A percentile compares a stretch with the other conserved stretches of the same genome.
Conservation (phyloP, 179 eudicot species). For the Silene noctiflora region DNA sequence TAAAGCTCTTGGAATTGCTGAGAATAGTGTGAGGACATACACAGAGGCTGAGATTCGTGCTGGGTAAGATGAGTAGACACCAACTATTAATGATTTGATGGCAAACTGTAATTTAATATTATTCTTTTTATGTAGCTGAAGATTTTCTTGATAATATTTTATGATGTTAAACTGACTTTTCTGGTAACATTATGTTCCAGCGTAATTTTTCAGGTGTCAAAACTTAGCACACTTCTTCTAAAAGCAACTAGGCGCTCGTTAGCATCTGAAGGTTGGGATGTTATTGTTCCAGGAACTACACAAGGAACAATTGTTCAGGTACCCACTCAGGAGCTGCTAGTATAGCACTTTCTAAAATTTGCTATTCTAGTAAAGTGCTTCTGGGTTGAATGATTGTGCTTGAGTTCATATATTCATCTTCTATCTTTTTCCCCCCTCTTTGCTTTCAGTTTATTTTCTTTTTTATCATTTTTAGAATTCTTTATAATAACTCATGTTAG, state of each 20-base stretch:
- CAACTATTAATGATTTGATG: background rate
- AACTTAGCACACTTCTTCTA: constrained; percentile 72
- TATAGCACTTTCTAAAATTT: background rate
- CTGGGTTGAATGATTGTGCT: background rate
- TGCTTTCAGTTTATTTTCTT: constrained; percentile 5
- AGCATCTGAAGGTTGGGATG: constrained; percentile 94
- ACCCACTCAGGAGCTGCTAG: background rate
- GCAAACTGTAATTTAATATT: background rate
- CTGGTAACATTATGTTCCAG: constrained; percentile 33
- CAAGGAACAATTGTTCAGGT: constrained; percentile 82
- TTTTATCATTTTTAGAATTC: background rate
- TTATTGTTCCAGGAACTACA: constrained; percentile 89
- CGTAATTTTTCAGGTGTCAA: constrained; percentile 92
- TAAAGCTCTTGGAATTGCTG: constrained; percentile 78
- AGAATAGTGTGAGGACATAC: constrained; percentile 77
- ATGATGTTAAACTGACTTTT: constrained; percentile 20
- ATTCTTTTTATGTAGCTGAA: background rate
- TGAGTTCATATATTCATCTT: background rate
- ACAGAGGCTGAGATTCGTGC: constrained; percentile 99
- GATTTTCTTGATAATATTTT: background rate
- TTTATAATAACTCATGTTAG: background rate
- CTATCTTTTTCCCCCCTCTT: background rate
- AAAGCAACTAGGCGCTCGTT: constrained; percentile 67
- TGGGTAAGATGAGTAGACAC: constrained; percentile 44
- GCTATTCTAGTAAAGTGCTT: background rate